phyloP scores from a whole-genome alignment of 345 rosid species.

The Lumnitzera littorea region DNA sequence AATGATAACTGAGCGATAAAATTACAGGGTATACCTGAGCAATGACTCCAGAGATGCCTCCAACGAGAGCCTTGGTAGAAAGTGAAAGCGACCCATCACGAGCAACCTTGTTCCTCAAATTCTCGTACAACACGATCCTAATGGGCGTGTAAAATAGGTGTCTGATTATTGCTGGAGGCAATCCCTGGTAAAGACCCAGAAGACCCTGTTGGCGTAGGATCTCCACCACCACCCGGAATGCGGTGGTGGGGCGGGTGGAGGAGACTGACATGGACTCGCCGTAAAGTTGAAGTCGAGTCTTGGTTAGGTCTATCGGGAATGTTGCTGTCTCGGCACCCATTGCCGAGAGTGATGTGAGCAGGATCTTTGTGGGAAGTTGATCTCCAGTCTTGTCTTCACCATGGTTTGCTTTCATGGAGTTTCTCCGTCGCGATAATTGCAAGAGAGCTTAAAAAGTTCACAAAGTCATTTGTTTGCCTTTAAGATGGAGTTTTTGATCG shows the following conservation, averaged over 20 bases:
- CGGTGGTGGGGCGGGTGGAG: constrained; percentile 26
- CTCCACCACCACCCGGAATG: constrained; percentile 44
- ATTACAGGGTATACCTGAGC: constrained; percentile 54
- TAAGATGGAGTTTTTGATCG: too few species aligned
- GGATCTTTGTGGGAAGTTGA: constrained; percentile 27
- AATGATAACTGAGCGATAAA: not conserved
- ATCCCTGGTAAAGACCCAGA: constrained; percentile 55
- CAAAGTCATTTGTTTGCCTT: too few species aligned
- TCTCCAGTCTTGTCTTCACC: not conserved
- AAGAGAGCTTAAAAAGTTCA: too few species aligned
- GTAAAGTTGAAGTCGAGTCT: constrained; percentile 84
- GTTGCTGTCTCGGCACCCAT: constrained; percentile 76
- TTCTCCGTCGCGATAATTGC: not conserved
- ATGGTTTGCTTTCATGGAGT: constrained; percentile 2
- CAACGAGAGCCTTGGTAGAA: constrained; percentile 45
- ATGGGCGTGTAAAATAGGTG: constrained; percentile 79
- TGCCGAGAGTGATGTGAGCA: constrained; percentile 68
- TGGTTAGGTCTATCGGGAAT: constrained; percentile 78
- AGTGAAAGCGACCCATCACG: constrained; percentile 48
- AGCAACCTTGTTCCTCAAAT: constrained; percentile 37
- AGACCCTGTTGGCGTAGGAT: constrained; percentile 47
- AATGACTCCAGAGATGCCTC: constrained; percentile 74
- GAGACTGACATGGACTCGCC: constrained; percentile 23
- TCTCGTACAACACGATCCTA: constrained; percentile 79
- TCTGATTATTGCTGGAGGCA: constrained; percentile 67